Conservation (phyloP, 257 asterid genomes). For the Gentiana straminea region DNA sequence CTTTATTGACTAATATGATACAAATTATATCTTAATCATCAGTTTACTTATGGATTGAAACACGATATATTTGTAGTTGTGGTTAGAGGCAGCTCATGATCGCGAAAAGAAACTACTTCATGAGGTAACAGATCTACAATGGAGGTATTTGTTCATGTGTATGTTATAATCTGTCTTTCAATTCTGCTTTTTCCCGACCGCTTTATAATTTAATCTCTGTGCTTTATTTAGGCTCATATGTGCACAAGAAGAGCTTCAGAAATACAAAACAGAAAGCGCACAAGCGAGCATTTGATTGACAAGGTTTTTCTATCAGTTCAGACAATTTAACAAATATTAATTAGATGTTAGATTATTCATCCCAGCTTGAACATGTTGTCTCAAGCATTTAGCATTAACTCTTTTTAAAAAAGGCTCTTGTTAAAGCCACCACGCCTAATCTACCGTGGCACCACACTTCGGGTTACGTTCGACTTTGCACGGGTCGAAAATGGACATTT, state of each 20-base stretch:
- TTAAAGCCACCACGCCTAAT: no score
- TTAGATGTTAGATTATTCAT: background rate
- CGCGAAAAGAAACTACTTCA: slow-evolving; percentile 65
- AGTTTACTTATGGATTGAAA: no score
- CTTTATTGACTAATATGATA: no score
- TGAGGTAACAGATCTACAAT: slow-evolving; percentile 60
- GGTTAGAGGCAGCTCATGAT: slow-evolving; percentile 78
- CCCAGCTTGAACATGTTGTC: background rate
- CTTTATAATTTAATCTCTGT: background rate
- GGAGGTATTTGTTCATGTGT: slow-evolving; percentile 35
- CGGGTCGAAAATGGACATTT: no score
- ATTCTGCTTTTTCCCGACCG: slow-evolving; percentile 1
- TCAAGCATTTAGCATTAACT: background rate
- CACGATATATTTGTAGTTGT: background rate
- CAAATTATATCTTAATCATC: no score
- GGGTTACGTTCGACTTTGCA: no score
- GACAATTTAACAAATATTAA: no score
- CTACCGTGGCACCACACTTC: no score
- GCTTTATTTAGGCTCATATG: slow-evolving; percentile 22
- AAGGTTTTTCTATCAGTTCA: no score
- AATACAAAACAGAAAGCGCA: slow-evolving; percentile 39
- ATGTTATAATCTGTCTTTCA: background rate
- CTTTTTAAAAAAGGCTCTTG: no score
- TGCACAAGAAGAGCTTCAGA: slow-evolving; percentile 67
- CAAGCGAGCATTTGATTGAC: slow-evolving; percentile 12